Conservation (phyloP, 2,329 filamentous ascomycete species). For the Pezicula carpinea region DNA sequence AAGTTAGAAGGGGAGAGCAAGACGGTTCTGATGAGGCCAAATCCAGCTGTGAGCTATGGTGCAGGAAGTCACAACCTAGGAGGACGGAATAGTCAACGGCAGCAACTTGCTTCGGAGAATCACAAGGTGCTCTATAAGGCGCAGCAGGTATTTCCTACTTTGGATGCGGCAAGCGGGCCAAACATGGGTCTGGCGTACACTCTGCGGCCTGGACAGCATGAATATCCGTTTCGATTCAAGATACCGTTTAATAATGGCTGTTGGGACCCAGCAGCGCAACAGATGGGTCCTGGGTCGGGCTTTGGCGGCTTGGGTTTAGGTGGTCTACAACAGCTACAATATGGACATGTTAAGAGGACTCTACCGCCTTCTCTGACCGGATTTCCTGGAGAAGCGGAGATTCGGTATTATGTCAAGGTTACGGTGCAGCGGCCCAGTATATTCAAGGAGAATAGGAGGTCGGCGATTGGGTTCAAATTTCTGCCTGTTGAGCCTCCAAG, state of each 20-base stretch:
- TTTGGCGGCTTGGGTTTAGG: constrained; percentile 57
- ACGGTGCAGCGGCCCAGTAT: constrained; percentile 85
- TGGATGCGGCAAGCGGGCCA: constrained; percentile 26
- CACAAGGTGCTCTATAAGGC: constrained; percentile 74
- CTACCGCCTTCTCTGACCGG: constrained; percentile 86
- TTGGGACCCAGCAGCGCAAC: constrained; percentile 41
- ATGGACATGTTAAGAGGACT: constrained; percentile 74
- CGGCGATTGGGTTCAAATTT: constrained; percentile 70
- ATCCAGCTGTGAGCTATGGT: constrained; percentile 5
- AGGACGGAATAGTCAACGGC: constrained; percentile 14
- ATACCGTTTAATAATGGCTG: constrained; percentile 71
- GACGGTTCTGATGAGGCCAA: constrained; percentile 44
- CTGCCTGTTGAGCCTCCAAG: constrained; percentile 89
- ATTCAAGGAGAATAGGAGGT: constrained; percentile 84
- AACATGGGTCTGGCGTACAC: constrained; percentile 42
- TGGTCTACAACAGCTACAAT: constrained; percentile 56
- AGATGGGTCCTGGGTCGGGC: constrained; percentile 48
- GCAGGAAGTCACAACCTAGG: neutral
- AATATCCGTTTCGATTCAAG: constrained; percentile 76
- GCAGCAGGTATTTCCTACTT: constrained; percentile 62
- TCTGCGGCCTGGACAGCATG: constrained; percentile 64
- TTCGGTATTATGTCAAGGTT: constrained; percentile 93
- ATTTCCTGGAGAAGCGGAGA: constrained; percentile 81
- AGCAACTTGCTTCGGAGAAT: constrained; percentile 46
- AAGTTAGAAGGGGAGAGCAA: constrained; percentile 79